Evolutionary conservation across 1,284 basidiomycete genomes (phyloP), one percentile per base, ranked within the genome.

Genomic region (Takashimella tepidaria): DNA sequence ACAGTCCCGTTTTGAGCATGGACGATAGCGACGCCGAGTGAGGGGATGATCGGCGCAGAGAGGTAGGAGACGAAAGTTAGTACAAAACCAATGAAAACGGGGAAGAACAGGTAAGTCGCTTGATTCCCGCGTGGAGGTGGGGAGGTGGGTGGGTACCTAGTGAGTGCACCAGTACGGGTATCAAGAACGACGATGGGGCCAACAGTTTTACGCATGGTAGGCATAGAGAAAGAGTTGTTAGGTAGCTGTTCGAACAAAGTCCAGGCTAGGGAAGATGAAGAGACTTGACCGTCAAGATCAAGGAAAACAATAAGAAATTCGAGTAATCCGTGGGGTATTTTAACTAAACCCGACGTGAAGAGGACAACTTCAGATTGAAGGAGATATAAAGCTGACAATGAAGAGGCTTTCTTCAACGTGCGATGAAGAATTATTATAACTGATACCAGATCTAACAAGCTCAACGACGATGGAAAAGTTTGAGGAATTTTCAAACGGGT

Each of bases 41-140:
- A 66, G 0, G 41, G 8, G 44, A 66, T 67, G 56, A 66, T 57
- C 0, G 67, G 62, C 4, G 45, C 49, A 10, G 64, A 64, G 5
- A 69, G 56, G 3, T 47, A 63, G 0, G 58, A 45, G 21, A 70
- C 44, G 21, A 70, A 43, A 21, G 55, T 45, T 5, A 70, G 53
- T 2, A 68, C 4, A 40, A 69, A 60, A 5, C 62, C 43, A 13
- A 53, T 47, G 45, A 67, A 61, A 19, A 60, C 42, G 13, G 64
- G 62, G 51, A 69, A 64, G 56, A 64, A 63, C 12, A 70, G 57
- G 47, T 60, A 63, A 21, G 67, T 67, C 4, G 65, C 67, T 61
- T 69, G 67, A 53, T 70, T 70, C 11, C 58, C 59, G 47, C 58
- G 41, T 41, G 5, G 11, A 31, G 22, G 25, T 21, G 40, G 16